phyloP scores from a whole-genome alignment of 495 filamentous ascomycete species.

The Parachaetomium inaequale region DNA sequence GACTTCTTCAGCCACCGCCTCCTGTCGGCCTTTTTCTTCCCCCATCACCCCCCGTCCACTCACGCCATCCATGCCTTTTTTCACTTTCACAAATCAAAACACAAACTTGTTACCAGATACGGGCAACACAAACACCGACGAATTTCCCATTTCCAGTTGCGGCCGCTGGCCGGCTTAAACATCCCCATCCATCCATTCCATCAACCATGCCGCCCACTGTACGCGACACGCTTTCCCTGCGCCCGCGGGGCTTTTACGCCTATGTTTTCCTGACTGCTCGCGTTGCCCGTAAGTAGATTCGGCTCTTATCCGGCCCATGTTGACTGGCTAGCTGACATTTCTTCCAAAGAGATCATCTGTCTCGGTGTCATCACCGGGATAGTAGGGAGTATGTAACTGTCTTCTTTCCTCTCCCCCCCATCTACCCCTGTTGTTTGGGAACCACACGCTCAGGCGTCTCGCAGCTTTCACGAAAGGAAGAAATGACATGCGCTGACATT shows the following conservation, averaged over 20 bases:
- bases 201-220: background rate
- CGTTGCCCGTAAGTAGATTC: background rate
- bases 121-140: background rate
- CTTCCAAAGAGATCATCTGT: background rate
- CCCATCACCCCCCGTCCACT: background rate
- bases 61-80: too few relatives aligned
- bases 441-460: too few relatives aligned
- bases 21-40: background rate
- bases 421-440: too few relatives aligned
- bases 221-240: conserved; percentile 13
- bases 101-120: background rate
- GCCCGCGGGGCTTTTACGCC: conserved; percentile 15
- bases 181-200: background rate
- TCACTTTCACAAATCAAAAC: background rate
- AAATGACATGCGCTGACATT: too few relatives aligned
- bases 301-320: too few relatives aligned
- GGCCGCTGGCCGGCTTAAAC: too few relatives aligned
- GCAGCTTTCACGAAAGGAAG: too few relatives aligned
- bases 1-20: background rate
- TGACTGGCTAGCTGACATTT: background rate
- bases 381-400: background rate
- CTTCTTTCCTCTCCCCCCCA: background rate
- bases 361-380: conserved; percentile 13
- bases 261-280: conserved; percentile 16
- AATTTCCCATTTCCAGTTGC: background rate